These are phyloP conservation scores for Diospyros lotus DNA, from an alignment of 148 eudicot genomes.

Conservation along the genomic window DNA sequence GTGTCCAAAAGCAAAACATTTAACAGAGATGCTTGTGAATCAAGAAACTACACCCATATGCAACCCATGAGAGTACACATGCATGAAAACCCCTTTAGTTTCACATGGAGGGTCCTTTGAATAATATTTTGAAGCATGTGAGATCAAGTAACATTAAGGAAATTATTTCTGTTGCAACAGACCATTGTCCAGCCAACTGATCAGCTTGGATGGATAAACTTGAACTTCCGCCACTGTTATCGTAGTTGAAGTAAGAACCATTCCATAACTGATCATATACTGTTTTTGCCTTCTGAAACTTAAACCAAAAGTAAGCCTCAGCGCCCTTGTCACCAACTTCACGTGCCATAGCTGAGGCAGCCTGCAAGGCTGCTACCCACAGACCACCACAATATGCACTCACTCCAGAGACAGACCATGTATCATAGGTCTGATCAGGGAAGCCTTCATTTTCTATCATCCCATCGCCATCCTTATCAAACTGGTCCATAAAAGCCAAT, in stretches of 20 bases:
- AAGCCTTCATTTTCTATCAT: conserved; percentile 96
- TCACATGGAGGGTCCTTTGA: neutral
- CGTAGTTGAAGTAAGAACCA: conserved; percentile 86
- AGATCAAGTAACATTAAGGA: neutral
- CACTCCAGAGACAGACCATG: conserved; percentile 84
- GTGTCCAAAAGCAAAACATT: too few species aligned
- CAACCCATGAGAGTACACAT: neutral
- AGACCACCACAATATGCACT: conserved; percentile 92
- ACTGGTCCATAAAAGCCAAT: conserved; percentile 91
- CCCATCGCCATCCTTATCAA: conserved; percentile 87
- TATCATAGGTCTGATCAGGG: conserved; percentile 96
- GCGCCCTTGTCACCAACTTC: conserved; percentile 75
- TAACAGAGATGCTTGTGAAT: too few species aligned
- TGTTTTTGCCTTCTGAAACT: conserved; percentile 66
- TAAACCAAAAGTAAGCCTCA: conserved; percentile 72
- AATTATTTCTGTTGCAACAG: conserved; percentile 5
- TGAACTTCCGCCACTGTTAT: conserved; percentile 51
- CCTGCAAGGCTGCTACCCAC: conserved; percentile 94
- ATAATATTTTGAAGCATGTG: neutral
- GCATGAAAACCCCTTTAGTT: too few species aligned
- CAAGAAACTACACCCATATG: neutral
- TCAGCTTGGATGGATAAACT: conserved; percentile 69
- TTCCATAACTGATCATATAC: conserved; percentile 81
- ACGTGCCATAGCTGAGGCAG: conserved; percentile 74
- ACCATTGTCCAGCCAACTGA: conserved; percentile 72